phyloP scores from a whole-genome alignment of 768 basidiomycete genomes.

The Mycena metata region DNA sequence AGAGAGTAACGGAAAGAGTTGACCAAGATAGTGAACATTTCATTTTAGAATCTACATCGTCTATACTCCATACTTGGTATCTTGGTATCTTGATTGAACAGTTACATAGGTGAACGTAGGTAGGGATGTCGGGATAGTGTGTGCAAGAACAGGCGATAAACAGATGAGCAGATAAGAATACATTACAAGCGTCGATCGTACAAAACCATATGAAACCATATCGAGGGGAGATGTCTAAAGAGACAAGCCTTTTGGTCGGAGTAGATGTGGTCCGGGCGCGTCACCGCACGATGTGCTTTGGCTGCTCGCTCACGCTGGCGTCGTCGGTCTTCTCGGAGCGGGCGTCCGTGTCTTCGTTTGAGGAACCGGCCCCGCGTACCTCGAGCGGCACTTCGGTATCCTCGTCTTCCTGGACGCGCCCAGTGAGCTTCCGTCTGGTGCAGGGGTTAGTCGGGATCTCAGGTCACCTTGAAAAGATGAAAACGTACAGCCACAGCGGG shows the following conservation, averaged over 20 bases:
- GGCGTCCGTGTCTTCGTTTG: conserved; percentile 24
- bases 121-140: not conserved
- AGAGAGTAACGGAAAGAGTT: no score
- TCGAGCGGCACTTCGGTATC: conserved; percentile 29
- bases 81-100: no score
- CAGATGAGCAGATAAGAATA: not conserved
- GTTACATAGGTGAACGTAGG: no score
- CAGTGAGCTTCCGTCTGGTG: conserved; percentile 26
- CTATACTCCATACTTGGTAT: no score
- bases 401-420: conserved; percentile 3
- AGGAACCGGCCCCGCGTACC: conserved; percentile 28
- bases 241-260: conserved; percentile 3
- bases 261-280: not conserved
- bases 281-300: conserved; percentile 31
- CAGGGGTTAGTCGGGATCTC: not conserved
- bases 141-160: not conserved
- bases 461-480: not conserved
- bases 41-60: no score
- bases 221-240: not conserved
- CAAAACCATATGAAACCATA: no score
- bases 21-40: no score
- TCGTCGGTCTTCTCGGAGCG: conserved; percentile 40
- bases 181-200: not conserved
- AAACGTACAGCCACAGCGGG: conserved; percentile 76
- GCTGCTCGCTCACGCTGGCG: conserved; percentile 23